Conservation (phyloP, 2,329 filamentous ascomycete genomes). For the Trichoderma simmonsii region DNA sequence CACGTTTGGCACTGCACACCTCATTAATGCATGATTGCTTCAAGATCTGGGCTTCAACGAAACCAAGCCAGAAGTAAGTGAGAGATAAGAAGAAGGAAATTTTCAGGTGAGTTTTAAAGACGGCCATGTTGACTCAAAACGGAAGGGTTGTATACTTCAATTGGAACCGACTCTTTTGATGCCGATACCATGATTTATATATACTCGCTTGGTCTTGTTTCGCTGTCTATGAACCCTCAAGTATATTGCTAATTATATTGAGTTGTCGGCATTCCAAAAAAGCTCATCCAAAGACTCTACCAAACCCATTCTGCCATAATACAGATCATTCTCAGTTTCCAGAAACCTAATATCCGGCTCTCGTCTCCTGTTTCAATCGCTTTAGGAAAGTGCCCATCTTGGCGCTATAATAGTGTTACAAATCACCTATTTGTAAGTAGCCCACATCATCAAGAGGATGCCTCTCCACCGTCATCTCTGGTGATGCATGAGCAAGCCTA, state of each 20-base stretch:
- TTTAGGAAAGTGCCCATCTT: not conserved
- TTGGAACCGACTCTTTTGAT: not conserved
- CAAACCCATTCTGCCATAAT: not conserved
- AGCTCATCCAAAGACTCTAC: not conserved
- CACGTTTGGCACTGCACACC: not conserved
- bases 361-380: not conserved
- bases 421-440: not conserved
- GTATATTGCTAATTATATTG: not conserved
- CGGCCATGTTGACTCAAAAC: not conserved
- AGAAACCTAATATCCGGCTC: not conserved
- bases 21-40: conserved; percentile 4
- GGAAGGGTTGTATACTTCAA: not conserved
- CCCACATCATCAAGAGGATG: not conserved
- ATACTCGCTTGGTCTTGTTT: not conserved
- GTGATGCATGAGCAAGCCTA: not conserved
- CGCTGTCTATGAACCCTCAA: not conserved
- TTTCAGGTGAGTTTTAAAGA: not conserved
- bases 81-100: not conserved
- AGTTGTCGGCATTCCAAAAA: not conserved
- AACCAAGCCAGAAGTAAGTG: not conserved
- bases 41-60: not conserved
- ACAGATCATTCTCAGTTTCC: not conserved
- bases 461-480: not conserved
- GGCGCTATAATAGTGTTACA: not conserved
- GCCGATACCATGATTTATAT: not conserved